Base-by-base conservation (phyloP, 2,329 filamentous ascomycete genomes). In the Cladophialophora carrionii region DNA sequence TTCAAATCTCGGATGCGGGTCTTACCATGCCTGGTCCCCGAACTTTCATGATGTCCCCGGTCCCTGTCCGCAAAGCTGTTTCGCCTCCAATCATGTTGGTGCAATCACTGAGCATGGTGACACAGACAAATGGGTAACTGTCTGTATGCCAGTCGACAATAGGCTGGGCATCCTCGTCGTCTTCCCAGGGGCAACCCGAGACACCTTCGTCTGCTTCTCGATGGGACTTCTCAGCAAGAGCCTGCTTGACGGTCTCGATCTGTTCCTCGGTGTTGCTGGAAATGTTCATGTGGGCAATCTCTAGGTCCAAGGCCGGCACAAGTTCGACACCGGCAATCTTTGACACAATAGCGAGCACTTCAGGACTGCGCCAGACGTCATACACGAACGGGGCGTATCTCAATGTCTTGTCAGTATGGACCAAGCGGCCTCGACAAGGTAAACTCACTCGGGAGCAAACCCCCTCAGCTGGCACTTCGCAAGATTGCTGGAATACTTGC, bases 361-460 rank as follows among this genome's bases (percentile, higher is more conserved):
- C 80, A 0, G 84, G 81, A 49, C 81, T 80, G 57, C 80, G 82
- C 85, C 85, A 87, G 4, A 81, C 83, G 62, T 82, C 83, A 68
- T 86, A 86, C 1, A 83, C 82, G 68, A 89, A 89, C 1, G 86
- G 86, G 0, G 85, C 86, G 65, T 84, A 82, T 63, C 83, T 85
- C 17, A 49, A 55, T 41, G 2, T 62, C n/a, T 37, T 32, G 31
- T 68, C 54, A 68, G 68, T 52, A 62, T 63, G 26, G 4, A n/a
- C 20, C 32, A 54, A 20, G 37, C 71, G 70, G 43, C 65, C 14
- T 62, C 14, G 62, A 57, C 72, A 71, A 59, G 52, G 31, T 10
- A 74, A 72, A 77, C 82, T 78, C 77, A 87, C 85, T 82, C 77
- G 20, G 76, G 81, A 71, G 76, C 84, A 78, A 79, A 87, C 61